Percentiles rank a stretch among this genome's conserved stretches.
These are phyloP conservation scores for Ascochyta lentis DNA, from an alignment of 2,329 filamentous ascomycete species.

Conservation along the genomic window DNA sequence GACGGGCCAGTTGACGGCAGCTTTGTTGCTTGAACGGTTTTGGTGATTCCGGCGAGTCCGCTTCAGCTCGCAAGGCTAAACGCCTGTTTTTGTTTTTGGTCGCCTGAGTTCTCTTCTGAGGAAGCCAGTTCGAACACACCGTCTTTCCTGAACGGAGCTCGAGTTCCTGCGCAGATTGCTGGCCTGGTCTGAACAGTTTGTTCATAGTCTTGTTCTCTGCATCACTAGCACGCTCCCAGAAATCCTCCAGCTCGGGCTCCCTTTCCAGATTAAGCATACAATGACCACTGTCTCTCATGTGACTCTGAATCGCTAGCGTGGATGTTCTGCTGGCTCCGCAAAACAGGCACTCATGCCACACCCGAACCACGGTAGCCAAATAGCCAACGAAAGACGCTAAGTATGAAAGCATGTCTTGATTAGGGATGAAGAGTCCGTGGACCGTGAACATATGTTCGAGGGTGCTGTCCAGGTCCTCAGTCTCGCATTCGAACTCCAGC, in stretches of 20 bases:
- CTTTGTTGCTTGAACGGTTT: no score
- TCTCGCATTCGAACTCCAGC: no score
- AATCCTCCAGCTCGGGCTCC: slow-evolving; percentile 43
- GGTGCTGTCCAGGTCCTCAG: no score
- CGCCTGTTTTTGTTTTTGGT: no score
- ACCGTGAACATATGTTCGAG: no score
- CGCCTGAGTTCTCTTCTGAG: no score
- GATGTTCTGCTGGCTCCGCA: slow-evolving; percentile 38
- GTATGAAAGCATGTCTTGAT: slow-evolving; percentile 23
- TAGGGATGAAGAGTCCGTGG: not conserved
- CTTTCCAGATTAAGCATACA: slow-evolving; percentile 41
- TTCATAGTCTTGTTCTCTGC: not conserved
- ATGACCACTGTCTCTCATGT: slow-evolving; percentile 47
- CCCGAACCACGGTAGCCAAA: slow-evolving; percentile 30
- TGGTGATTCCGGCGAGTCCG: no score
- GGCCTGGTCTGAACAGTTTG: no score
- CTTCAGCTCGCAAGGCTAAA: no score
- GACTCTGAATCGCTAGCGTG: slow-evolving; percentile 34
- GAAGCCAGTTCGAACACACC: no score
- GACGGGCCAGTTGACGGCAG: not conserved
- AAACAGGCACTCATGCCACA: slow-evolving; percentile 46
- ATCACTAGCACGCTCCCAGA: slow-evolving; percentile 26
- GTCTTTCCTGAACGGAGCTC: no score
- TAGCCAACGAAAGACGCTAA: slow-evolving; percentile 39
- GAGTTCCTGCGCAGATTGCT: no score